These are phyloP conservation scores for Leccinum arenicola DNA, from an alignment of 768 basidiomycete genomes.

Conservation along the genomic window DNA sequence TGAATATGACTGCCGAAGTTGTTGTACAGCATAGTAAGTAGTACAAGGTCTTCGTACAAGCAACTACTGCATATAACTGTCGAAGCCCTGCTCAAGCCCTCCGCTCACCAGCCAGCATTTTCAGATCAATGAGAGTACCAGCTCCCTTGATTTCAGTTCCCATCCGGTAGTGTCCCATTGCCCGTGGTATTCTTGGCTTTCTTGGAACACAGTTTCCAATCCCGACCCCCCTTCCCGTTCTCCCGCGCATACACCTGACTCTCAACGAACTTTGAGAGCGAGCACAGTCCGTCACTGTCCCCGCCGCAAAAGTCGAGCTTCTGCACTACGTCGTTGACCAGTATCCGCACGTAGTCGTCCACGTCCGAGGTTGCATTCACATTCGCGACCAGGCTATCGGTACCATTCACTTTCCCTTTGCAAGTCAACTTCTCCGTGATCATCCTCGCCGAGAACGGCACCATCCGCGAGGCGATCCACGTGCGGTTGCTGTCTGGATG, in stretches of 20 bases:
- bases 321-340: background rate
- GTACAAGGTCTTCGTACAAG: too few species aligned
- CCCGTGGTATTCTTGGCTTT: background rate
- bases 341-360: background rate
- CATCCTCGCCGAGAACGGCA: conserved; percentile 72
- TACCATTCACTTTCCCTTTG: background rate
- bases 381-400: background rate
- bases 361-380: background rate
- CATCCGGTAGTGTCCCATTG: background rate
- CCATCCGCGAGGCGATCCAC: conserved; percentile 34
- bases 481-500: background rate
- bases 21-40: too few species aligned
- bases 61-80: background rate
- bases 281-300: background rate
- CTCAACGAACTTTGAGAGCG: background rate
- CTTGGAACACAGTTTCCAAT: background rate
- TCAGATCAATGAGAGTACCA: background rate
- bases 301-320: background rate
- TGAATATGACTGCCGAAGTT: too few species aligned
- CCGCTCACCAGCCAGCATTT: background rate
- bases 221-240: background rate
- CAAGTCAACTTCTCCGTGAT: conserved; percentile 52
- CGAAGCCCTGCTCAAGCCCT: background rate
- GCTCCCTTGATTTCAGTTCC: too few species aligned
- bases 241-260: background rate